These are phyloP conservation scores for Cutaneotrichosporon dermatis DNA, from an alignment of 1,284 basidiomycete species.

Conservation along the genomic window DNA sequence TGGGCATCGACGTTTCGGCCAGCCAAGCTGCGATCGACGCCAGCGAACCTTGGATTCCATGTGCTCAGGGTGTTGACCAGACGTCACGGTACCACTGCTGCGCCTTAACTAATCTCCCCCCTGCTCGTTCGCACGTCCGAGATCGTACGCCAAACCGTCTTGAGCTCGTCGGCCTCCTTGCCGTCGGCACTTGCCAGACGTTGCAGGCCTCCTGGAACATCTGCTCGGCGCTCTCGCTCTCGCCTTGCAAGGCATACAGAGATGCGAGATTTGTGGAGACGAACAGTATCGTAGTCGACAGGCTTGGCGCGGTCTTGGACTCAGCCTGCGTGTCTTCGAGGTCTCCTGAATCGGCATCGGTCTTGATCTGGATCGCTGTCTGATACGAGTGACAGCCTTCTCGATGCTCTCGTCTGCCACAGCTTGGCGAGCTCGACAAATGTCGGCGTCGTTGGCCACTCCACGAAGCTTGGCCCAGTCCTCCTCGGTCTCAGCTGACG, in stretches of 20 bases:
- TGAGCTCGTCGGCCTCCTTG: conserved; percentile 56
- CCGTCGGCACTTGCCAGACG: conserved; percentile 51
- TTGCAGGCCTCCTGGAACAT: conserved; percentile 52
- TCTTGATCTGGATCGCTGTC: conserved; percentile 59
- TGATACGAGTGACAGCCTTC: conserved; percentile 64
- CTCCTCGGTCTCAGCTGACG: conserved; percentile 45
- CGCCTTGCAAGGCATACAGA: conserved; percentile 67
- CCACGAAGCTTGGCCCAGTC: conserved; percentile 53
- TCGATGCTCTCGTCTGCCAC: conserved; percentile 76
- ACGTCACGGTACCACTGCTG: conserved; percentile 80
- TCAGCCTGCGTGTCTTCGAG: conserved; percentile 5
- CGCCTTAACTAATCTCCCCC: conserved; percentile 65
- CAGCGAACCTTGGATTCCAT: conserved; percentile 86
- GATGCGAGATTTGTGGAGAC: conserved; percentile 79
- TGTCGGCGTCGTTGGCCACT: conserved; percentile 69
- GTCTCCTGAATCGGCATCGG: conserved; percentile 29
- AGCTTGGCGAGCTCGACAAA: conserved; percentile 78
- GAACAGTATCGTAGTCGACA: conserved; percentile 30
- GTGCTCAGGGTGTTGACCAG: conserved; percentile 79
- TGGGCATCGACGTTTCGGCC: conserved; percentile 75
- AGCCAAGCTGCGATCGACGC: conserved; percentile 67
- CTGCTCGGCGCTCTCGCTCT: conserved; percentile 51
- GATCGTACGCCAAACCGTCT: conserved; percentile 81
- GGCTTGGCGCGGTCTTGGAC: conserved; percentile 15
- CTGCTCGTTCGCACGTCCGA: conserved; percentile 82